A percentile compares a stretch with the other conserved stretches of the same genome.
These are phyloP conservation scores for Penicillium italicum DNA, from an alignment of 2,329 filamentous ascomycete species.

Conservation along the genomic window DNA sequence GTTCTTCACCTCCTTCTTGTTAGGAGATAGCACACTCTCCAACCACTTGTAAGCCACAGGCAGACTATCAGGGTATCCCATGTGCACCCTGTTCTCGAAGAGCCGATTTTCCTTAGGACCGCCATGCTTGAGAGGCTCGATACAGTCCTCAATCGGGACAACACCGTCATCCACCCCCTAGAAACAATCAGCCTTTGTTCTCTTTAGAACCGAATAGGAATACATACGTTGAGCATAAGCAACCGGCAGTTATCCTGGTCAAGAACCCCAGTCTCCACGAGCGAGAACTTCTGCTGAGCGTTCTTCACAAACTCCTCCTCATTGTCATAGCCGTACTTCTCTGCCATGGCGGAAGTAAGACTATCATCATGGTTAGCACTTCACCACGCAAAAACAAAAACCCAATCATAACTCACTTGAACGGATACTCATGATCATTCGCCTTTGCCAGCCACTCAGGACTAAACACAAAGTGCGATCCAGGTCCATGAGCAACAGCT, in stretches of 20 bases:
- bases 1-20: conserved; percentile 22
- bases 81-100: conserved; percentile 59
- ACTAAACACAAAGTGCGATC: conserved; percentile 60
- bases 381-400: not conserved
- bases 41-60: conserved; percentile 40
- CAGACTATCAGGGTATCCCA: conserved; percentile 59
- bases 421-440: conserved; percentile 66
- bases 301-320: conserved; percentile 55
- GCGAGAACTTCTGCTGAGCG: conserved; percentile 59
- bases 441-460: conserved; percentile 58
- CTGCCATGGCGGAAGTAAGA: conserved; percentile 54
- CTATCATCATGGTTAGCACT: conserved; percentile 28
- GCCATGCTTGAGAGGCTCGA: conserved; percentile 62
- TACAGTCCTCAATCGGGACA: conserved; percentile 66
- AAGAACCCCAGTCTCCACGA: conserved; percentile 58
- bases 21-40: conserved; percentile 28
- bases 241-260: conserved; percentile 55
- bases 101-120: conserved; percentile 63
- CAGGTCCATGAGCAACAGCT: conserved; percentile 60
- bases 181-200: not conserved
- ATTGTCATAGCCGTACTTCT: conserved; percentile 60
- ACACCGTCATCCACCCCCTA: conserved; percentile 61
- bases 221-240: conserved; percentile 57
- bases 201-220: not conserved
- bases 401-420: conserved; percentile 40